Base-by-base conservation (phyloP, 805 yeast genomes). In the Tetrapisispora namnaoensis region DNA sequence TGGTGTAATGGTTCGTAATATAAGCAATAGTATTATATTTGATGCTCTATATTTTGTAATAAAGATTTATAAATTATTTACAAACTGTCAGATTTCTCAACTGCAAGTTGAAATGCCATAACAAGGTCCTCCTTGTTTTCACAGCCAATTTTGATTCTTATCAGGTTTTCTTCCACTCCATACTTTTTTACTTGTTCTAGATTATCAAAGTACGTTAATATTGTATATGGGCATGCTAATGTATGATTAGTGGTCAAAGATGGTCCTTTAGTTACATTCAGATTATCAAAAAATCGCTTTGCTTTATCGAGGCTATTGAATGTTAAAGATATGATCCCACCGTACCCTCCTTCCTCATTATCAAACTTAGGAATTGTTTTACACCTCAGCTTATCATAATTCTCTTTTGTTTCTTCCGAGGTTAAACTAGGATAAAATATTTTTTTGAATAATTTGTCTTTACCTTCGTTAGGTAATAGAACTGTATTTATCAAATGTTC, bases 151-250 rank as follows among this genome's bases (percentile, higher is more conserved):
- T 95, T 84, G 48, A 90, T 74, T 62, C 97, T 74, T 44, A 90
- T 80, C 52, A 90, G 68, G 60, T 83, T 76, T 51, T 80, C 70
- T 61, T 86, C 95, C 32, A 89, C 86, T 1, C 93, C 95, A 82
- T 87, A 89, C 57, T 79, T 71, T 45, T 76, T 86, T 21, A 86
- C 82, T 59, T 81, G 88, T 51, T 86, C 91, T 49, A 88, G 68
- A 65, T 89, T 96, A 48, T 73, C 75, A 65, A 80, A 87, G 64
- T 89, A 96, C 2, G 95, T 95, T 51, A 90, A 71, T 43, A 90
- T 77, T 7, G 95, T 76, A 66, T 90, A 90, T 9, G 97, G 96
- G 62, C 95, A 89, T 5, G 89, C 89, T 56, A 89, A 71, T 6
- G 66, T 63, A 69, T 87, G 86, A 67, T 86, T 89, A 0, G 96